Conservation (phyloP, 1,139 yeast species). For the Candida pseudoviswanathii region DNA sequence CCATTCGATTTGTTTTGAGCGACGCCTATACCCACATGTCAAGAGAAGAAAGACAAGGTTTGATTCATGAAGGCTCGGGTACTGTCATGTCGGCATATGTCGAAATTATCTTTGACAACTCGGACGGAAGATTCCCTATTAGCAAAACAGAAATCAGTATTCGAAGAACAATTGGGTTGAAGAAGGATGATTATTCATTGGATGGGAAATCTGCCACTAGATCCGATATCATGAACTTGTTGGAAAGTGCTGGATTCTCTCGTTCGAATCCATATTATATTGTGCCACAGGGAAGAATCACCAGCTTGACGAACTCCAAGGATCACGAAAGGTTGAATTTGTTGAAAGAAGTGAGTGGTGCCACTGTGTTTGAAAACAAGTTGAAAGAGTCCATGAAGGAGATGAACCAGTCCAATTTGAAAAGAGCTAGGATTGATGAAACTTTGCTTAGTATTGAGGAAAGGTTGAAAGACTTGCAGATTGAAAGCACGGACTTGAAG, state of each 20-base stretch:
- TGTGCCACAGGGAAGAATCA: constrained; percentile 94
- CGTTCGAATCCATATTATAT: constrained; percentile 91
- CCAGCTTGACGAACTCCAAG: constrained; percentile 83
- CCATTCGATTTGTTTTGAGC: constrained; percentile 87
- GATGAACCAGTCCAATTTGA: constrained; percentile 71
- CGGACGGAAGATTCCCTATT: constrained; percentile 74
- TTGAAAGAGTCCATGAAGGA: constrained; percentile 78
- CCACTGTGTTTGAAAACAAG: constrained; percentile 84
- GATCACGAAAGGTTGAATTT: constrained; percentile 78
- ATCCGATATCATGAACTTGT: constrained; percentile 76
- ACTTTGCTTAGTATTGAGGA: constrained; percentile 70
- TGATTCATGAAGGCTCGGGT: constrained; percentile 89
- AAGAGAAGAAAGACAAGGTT: constrained; percentile 86
- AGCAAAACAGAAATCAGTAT: constrained; percentile 69
- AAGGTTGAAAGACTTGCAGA: constrained; percentile 74
- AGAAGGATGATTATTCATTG: constrained; percentile 86
- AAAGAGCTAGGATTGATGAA: constrained; percentile 74
- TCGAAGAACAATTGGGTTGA: constrained; percentile 87
- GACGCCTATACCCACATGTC: constrained; percentile 88
- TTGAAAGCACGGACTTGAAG: constrained; percentile 77
- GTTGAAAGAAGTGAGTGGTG: constrained; percentile 93
- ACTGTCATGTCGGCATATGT: constrained; percentile 93
- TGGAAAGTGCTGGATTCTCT: constrained; percentile 93
- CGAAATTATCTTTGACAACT: constrained; percentile 83
- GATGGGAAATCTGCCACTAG: constrained; percentile 80